These are phyloP conservation scores for Colletotrichum sp. DNA, from an alignment of 2,329 filamentous ascomycete genomes.

Conservation along the genomic window DNA sequence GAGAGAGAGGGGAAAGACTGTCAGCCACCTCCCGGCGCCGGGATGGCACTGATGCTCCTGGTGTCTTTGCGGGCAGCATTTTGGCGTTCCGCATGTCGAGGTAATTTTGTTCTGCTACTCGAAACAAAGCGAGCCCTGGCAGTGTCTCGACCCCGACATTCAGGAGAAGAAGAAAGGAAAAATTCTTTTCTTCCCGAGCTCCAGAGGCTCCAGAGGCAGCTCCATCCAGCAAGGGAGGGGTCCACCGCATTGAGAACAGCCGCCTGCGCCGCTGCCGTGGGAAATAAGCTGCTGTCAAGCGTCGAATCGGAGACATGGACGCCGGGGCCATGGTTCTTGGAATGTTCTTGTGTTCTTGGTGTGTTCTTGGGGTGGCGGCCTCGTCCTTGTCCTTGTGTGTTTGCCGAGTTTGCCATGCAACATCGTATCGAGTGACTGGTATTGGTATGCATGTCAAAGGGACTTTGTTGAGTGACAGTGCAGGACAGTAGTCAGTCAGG, in stretches of 20 bases:
- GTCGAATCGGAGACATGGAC: not conserved
- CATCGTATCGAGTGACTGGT: not conserved
- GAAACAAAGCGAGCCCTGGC: constrained; percentile 20
- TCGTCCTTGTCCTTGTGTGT: not conserved
- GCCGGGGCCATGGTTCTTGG: not conserved
- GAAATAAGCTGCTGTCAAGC: constrained; percentile 18
- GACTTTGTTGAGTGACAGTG: not conserved
- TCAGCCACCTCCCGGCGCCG: not conserved
- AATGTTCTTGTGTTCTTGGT: not conserved
- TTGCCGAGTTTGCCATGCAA: not conserved
- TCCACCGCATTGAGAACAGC: constrained; percentile 12
- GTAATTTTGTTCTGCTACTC: constrained; percentile 12
- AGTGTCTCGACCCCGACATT: not conserved
- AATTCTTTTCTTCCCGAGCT: not conserved
- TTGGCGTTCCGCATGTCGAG: constrained; percentile 8
- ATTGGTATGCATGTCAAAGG: not conserved
- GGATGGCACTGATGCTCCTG: constrained; percentile 10
- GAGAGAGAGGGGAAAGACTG: not conserved
- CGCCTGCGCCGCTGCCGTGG: not conserved
- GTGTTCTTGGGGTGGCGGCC: not conserved
- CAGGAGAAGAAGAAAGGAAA: constrained; percentile 9
- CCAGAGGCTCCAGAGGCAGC: not conserved
- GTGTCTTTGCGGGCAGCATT: not conserved
- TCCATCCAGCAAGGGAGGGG: not conserved
- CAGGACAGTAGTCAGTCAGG: not conserved